Conservation (phyloP, 1,284 basidiomycete genomes). For the Ganoderma lucidum region DNA sequence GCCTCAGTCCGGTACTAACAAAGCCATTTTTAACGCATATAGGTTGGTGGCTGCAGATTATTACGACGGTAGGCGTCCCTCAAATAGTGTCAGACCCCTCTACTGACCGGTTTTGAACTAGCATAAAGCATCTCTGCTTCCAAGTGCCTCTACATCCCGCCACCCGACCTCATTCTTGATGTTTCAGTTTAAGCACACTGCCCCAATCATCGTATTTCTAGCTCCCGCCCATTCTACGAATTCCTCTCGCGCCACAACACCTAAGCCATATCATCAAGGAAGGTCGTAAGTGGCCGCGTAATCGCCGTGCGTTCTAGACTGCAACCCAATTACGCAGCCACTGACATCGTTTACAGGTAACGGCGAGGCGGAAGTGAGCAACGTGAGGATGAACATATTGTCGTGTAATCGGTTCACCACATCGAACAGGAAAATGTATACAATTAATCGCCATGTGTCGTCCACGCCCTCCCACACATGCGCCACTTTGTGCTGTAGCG, state of each 20-base stretch:
- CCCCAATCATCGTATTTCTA: neutral
- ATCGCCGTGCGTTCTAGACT: neutral
- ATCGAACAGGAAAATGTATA: neutral
- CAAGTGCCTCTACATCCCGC: neutral
- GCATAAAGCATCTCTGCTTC: conserved; percentile 1
- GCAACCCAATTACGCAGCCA: neutral
- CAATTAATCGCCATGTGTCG: neutral
- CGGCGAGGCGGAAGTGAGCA: too few relatives aligned
- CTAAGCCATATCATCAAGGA: neutral
- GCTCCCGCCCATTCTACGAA: neutral
- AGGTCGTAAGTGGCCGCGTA: neutral
- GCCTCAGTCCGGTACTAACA: neutral
- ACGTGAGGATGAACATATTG: too few relatives aligned
- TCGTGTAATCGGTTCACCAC: neutral
- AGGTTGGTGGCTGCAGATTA: conserved; percentile 80
- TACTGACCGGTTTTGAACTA: conserved; percentile 9
- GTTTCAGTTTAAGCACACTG: neutral
- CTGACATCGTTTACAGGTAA: neutral
- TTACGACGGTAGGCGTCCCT: conserved; percentile 61
- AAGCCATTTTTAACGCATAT: conserved; percentile 7
- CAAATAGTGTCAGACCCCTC: neutral
- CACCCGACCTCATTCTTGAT: neutral
- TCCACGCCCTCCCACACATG: neutral
- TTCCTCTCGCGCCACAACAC: neutral
- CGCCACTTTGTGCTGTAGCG: neutral